Evolutionary conservation across 345 rosid genomes (phyloP).

Genomic region (Bruguiera sexangula): DNA sequence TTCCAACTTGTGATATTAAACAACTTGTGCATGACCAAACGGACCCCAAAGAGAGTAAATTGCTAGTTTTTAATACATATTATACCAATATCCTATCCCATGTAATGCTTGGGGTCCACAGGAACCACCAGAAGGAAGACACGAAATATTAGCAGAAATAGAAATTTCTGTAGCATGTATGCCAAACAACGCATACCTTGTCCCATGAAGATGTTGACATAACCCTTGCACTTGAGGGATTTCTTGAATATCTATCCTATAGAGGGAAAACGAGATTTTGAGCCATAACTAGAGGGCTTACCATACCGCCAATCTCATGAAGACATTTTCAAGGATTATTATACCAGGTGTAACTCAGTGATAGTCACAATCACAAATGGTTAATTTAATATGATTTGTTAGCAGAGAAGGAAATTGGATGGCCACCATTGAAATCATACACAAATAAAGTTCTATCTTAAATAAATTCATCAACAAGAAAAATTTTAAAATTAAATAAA

Average conservation of each 20-base stretch:
- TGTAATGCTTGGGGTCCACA: no score
- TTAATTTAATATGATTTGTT: neutral
- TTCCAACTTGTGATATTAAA: neutral
- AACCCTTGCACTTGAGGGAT: slow-evolving; percentile 33
- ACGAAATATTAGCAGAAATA: no score
- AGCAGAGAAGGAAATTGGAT: neutral
- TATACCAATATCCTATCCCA: no score
- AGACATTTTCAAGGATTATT: neutral
- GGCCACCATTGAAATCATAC: neutral
- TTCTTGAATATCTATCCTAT: slow-evolving; percentile 35
- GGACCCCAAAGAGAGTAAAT: neutral
- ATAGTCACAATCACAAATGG: neutral
- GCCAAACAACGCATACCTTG: slow-evolving; percentile 43
- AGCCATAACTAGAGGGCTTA: slow-evolving; percentile 54
- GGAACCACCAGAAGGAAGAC: no score
- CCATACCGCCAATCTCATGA: slow-evolving; percentile 38
- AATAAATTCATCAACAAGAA: no score
- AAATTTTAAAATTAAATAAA: no score
- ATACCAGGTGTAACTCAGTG: neutral
- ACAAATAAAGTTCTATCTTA: no score
- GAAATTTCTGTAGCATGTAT: neutral
- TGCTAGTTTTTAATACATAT: no score
- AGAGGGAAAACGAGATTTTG: slow-evolving; percentile 54
- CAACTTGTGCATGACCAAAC: neutral
- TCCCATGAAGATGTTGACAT: slow-evolving; percentile 59